Conservation (phyloP, 352 stramenopile genomes). For the Globisporangium recalcitrans region DNA sequence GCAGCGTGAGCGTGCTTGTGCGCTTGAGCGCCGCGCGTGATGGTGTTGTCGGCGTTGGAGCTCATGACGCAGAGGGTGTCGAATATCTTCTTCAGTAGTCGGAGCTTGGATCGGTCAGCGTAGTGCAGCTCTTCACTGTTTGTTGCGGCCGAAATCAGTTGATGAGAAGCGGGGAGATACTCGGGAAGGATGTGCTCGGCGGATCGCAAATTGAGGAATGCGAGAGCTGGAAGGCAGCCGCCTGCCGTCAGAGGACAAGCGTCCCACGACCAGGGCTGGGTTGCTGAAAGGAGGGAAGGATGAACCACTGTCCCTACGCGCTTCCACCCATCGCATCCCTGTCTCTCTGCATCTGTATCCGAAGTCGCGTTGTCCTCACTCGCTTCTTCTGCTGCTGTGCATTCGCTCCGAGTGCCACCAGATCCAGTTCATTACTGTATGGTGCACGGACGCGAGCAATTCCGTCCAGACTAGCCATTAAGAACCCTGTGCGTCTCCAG, state of each 20-base stretch:
- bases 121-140: neutral
- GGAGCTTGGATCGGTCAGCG: neutral
- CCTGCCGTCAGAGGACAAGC: neutral
- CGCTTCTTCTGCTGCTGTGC: too few relatives aligned
- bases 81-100: neutral
- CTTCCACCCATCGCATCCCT: neutral
- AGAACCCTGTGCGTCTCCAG: neutral
- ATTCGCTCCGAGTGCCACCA: conserved; percentile 6
- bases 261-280: conserved; percentile 1
- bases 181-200: conserved; percentile 11
- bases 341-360: neutral
- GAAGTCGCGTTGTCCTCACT: neutral
- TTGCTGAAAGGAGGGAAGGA: neutral
- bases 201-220: conserved; percentile 34
- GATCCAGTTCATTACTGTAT: conserved; percentile 8
- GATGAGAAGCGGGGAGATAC: neutral
- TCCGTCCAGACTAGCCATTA: neutral
- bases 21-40: conserved; percentile 1
- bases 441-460: neutral
- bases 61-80: neutral
- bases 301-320: conserved; percentile 1
- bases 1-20: neutral
- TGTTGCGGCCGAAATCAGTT: neutral
- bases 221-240: neutral
- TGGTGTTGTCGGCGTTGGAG: neutral